Percentiles rank a stretch among this genome's conserved stretches.
Conservation (phyloP, 2,329 filamentous ascomycete species). For the Biscogniauxia sp. region DNA sequence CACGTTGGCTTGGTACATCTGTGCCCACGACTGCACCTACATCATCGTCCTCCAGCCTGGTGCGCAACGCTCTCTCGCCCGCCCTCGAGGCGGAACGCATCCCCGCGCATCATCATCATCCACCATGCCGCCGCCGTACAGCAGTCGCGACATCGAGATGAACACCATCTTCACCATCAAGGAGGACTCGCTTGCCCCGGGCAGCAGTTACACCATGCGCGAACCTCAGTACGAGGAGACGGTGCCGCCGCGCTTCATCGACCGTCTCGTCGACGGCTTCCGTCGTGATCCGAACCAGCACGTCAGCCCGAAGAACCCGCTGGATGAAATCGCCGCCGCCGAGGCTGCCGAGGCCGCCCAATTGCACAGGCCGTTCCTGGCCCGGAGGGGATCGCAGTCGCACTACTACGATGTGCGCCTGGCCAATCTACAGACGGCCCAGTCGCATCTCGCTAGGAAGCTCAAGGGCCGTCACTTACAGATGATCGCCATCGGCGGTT, state of each 20-base stretch:
- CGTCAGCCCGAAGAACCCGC: conserved; percentile 45
- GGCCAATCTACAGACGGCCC: conserved; percentile 70
- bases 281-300: conserved; percentile 55
- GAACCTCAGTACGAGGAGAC: conserved; percentile 45
- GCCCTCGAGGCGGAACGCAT: conserved; percentile 18
- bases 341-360: conserved; percentile 32
- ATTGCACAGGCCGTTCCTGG: conserved; percentile 26
- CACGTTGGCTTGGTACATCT: neutral
- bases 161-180: conserved; percentile 54
- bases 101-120: conserved; percentile 3
- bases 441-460: conserved; percentile 71
- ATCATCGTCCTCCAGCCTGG: neutral
- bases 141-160: conserved; percentile 46
- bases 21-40: neutral
- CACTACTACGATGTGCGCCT: conserved; percentile 56
- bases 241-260: conserved; percentile 33
- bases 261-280: conserved; percentile 59
- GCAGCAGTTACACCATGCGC: conserved; percentile 51
- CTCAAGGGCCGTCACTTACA: conserved; percentile 85
- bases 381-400: conserved; percentile 27
- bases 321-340: conserved; percentile 30
- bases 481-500: conserved; percentile 96
- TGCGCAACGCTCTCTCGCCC: conserved; percentile 3
- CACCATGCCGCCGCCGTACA: conserved; percentile 37
- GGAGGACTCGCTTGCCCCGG: conserved; percentile 53